These are phyloP conservation scores for Diaporthe capsici DNA, from an alignment of 2,329 filamentous ascomycete species.

Conservation along the genomic window DNA sequence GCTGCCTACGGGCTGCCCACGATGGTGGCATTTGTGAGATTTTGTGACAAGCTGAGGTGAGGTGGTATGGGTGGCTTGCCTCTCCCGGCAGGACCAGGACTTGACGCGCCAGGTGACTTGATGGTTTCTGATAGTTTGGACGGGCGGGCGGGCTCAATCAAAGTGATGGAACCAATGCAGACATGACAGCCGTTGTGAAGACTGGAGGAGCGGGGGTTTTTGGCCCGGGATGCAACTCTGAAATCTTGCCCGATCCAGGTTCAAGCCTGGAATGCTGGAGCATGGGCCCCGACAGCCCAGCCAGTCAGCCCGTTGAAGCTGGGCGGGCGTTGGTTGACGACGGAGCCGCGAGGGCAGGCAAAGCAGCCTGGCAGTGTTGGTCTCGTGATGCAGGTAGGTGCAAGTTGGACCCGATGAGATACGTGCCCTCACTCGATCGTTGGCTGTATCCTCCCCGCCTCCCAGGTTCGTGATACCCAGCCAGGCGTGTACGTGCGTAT, in stretches of 20 bases:
- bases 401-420: neutral
- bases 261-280: slow-evolving; percentile 30
- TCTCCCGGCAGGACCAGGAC: neutral
- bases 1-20: neutral
- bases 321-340: slow-evolving; percentile 17
- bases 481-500: neutral
- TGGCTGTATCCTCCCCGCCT: neutral
- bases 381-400: neutral
- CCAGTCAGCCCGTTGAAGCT: neutral
- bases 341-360: neutral
- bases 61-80: slow-evolving; percentile 28
- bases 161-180: slow-evolving; percentile 31
- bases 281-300: slow-evolving; percentile 24
- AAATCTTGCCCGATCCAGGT: slow-evolving; percentile 35
- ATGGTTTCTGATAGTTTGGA: slow-evolving; percentile 29
- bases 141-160: slow-evolving; percentile 18
- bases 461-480: slow-evolving; percentile 7
- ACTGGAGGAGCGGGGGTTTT: slow-evolving; percentile 26
- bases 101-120: slow-evolving; percentile 18
- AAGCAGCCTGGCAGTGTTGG: neutral
- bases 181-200: slow-evolving; percentile 32
- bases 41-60: slow-evolving; percentile 13
- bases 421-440: neutral
- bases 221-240: slow-evolving; percentile 38
- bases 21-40: slow-evolving; percentile 11